Conservation (phyloP, 129 eudicot genomes). For the Scalesia atractyloides region DNA sequence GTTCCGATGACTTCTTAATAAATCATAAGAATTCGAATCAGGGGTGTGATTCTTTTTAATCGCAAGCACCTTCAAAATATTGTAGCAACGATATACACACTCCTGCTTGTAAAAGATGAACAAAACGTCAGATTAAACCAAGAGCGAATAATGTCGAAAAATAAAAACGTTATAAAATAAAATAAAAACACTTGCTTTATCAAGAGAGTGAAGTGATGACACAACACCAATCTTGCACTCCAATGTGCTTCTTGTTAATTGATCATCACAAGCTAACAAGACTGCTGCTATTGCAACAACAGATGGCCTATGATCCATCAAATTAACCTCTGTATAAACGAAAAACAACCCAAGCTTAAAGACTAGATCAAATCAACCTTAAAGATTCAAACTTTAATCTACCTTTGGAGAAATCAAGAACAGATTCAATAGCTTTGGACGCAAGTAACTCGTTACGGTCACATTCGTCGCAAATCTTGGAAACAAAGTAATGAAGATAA, state of each 20-base stretch:
- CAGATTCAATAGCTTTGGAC: slow-evolving; percentile 43
- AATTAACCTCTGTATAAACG: slow-evolving; percentile 56
- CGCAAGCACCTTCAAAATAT: slow-evolving; percentile 47
- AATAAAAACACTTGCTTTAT: slow-evolving; percentile 54
- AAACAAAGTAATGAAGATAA: slow-evolving; percentile 54
- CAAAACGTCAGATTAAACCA: slow-evolving; percentile 16
- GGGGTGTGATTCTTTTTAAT: slow-evolving; percentile 50
- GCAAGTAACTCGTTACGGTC: slow-evolving; percentile 26
- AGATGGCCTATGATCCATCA: slow-evolving; percentile 63
- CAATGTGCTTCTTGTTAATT: slow-evolving; percentile 43
- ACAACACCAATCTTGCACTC: slow-evolving; percentile 58
- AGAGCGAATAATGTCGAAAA: not conserved
- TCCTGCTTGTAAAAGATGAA: slow-evolving; percentile 47
- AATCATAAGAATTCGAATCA: slow-evolving; percentile 22
- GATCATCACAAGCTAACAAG: slow-evolving; percentile 56
- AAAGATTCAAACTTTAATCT: slow-evolving; percentile 12
- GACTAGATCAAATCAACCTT: not conserved
- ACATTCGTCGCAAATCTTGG: slow-evolving; percentile 40
- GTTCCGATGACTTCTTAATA: slow-evolving; percentile 31
- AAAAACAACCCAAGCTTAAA: slow-evolving; percentile 9
- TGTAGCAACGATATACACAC: slow-evolving; percentile 46
- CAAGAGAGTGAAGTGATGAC: slow-evolving; percentile 49
- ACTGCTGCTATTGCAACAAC: slow-evolving; percentile 76
- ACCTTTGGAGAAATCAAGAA: slow-evolving; percentile 61
- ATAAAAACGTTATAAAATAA: not conserved